A percentile compares a stretch with the other conserved stretches of the same genome.
Evolutionary conservation across 2,329 filamentous ascomycete species (phyloP).

Genomic region (Colletotrichum eleusines): DNA sequence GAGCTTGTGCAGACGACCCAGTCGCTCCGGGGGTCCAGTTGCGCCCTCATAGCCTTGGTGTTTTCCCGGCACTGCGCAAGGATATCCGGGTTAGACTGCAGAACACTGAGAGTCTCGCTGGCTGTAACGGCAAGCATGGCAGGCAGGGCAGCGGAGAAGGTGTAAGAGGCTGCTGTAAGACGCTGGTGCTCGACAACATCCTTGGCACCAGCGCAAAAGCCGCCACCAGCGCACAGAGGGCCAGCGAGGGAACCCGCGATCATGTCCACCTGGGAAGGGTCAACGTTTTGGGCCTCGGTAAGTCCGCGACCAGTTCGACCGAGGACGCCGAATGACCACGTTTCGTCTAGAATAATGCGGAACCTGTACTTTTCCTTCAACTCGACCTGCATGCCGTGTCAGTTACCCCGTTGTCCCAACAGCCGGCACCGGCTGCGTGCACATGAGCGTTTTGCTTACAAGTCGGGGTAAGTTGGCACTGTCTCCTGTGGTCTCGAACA

Average conservation of each 20-base stretch:
- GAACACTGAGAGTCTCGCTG: slow-evolving; percentile 86
- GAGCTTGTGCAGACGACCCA: slow-evolving; percentile 89
- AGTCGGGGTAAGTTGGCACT: slow-evolving; percentile 87
- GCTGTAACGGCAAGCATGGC: slow-evolving; percentile 96
- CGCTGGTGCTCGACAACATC: slow-evolving; percentile 98
- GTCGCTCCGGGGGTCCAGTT: slow-evolving; percentile 92
- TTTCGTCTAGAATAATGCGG: slow-evolving; percentile 96
- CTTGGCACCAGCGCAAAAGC: slow-evolving; percentile 91
- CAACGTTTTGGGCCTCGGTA: slow-evolving; percentile 97
- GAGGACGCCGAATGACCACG: slow-evolving; percentile 95
- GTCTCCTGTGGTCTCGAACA: slow-evolving; percentile 93
- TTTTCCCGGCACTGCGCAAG: slow-evolving; percentile 85
- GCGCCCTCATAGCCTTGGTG: slow-evolving; percentile 84
- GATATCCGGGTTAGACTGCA: slow-evolving; percentile 89
- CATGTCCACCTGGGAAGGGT: slow-evolving; percentile 95
- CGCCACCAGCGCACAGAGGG: slow-evolving; percentile 90
- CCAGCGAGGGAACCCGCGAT: slow-evolving; percentile 93
- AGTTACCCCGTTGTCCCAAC: slow-evolving; percentile 17
- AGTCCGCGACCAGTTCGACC: slow-evolving; percentile 91
- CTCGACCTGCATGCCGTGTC: slow-evolving; percentile 64
- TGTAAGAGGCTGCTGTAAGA: slow-evolving; percentile 91
- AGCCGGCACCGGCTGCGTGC: slow-evolving; percentile 2
- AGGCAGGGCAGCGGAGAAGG: slow-evolving; percentile 93
- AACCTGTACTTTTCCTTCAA: slow-evolving; percentile 98
- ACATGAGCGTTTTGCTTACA: slow-evolving; percentile 60